phyloP scores from a whole-genome alignment of 2,329 filamentous ascomycete species.

The Septoria petroselini region DNA sequence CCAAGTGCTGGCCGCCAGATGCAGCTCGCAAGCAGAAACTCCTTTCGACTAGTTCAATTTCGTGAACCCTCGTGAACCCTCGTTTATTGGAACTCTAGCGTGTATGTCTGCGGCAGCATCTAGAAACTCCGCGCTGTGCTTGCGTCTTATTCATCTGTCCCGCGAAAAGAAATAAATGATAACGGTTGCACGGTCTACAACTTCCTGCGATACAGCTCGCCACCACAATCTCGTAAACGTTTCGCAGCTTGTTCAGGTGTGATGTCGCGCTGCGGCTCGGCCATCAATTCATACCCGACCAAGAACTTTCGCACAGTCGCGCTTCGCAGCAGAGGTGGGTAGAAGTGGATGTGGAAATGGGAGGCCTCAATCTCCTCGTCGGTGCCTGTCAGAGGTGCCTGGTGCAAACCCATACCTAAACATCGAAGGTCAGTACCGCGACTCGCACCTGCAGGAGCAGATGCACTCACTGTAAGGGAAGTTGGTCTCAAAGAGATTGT shows the following conservation, averaged over 20 bases:
- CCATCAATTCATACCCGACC: conserved; percentile 94
- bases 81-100: background rate
- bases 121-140: background rate
- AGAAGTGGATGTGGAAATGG: conserved; percentile 97
- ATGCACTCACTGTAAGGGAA: conserved; percentile 79
- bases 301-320: conserved; percentile 95
- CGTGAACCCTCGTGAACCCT: background rate
- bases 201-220: conserved; percentile 72
- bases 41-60: background rate
- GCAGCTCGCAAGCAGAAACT: background rate
- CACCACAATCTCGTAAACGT: conserved; percentile 70
- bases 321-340: conserved; percentile 85
- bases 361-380: conserved; percentile 80
- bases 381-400: conserved; percentile 80
- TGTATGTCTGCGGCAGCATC: background rate
- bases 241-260: conserved; percentile 92
- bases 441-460: background rate
- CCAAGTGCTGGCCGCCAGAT: conserved; percentile 20
- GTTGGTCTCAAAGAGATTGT: conserved; percentile 93
- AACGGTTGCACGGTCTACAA: conserved; percentile 5
- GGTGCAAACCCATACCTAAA: conserved; percentile 84
- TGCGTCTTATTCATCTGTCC: background rate
- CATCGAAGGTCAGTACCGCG: background rate
- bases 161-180: background rate
- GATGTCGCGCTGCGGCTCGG: conserved; percentile 96